Evolutionary conservation across 2,329 filamentous ascomycete genomes (phyloP).

Genomic region (Verticillium alfalfae): DNA sequence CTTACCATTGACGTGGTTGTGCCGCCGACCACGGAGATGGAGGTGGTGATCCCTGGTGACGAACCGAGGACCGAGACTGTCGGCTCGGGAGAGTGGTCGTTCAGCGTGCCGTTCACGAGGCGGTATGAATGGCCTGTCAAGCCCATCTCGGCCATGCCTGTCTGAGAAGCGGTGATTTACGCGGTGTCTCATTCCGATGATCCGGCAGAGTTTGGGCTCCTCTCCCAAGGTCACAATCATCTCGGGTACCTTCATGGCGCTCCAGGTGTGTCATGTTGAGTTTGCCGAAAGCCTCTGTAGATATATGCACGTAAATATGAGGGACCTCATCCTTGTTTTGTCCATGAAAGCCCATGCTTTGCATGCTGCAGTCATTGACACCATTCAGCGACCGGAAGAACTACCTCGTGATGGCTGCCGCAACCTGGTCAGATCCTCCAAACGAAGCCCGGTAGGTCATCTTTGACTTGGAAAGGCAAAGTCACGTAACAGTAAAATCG

Average conservation of each 20-base stretch:
- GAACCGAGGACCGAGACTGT: neutral
- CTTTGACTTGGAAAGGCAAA: neutral
- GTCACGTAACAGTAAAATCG: neutral
- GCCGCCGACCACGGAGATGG: slow-evolving; percentile 5
- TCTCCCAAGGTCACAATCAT: too few species aligned
- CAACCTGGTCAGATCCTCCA: neutral
- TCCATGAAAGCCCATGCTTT: too few species aligned
- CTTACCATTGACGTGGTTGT: slow-evolving; percentile 4
- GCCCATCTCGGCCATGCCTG: neutral
- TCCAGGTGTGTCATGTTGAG: too few species aligned
- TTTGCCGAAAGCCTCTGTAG: too few species aligned
- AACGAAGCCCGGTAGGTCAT: neutral
- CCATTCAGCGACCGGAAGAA: too few species aligned
- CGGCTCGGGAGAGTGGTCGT: slow-evolving; percentile 4
- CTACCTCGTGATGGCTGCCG: neutral
- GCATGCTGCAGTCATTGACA: too few species aligned
- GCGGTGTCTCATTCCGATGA: too few species aligned
- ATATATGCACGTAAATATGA: too few species aligned
- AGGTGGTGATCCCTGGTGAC: slow-evolving; percentile 5
- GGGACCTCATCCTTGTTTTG: too few species aligned
- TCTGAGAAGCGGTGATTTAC: neutral
- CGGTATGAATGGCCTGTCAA: slow-evolving; percentile 5
- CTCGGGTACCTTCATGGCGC: too few species aligned
- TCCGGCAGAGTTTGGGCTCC: too few species aligned
- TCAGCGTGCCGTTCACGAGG: neutral